Conservation (phyloP, 352 stramenopile species). For the Globisporangium canariense region DNA sequence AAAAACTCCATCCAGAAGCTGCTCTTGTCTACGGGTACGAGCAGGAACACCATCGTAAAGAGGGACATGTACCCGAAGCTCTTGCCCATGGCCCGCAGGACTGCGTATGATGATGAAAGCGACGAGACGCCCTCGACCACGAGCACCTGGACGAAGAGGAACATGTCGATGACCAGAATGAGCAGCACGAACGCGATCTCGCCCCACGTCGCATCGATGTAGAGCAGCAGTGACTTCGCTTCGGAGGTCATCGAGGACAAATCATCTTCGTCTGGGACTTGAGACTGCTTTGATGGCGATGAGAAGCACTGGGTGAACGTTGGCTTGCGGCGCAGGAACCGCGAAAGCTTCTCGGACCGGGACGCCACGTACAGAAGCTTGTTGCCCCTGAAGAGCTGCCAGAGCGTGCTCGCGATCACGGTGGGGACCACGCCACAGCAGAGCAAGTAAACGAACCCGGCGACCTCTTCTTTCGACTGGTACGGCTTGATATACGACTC, state of each 20-base stretch:
- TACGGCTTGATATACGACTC: conserved; percentile 18
- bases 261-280: neutral
- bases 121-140: conserved; percentile 5
- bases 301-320: conserved; percentile 7
- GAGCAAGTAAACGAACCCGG: conserved; percentile 24
- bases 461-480: conserved; percentile 20
- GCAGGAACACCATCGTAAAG: conserved; percentile 25
- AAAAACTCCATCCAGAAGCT: conserved; percentile 29
- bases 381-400: conserved; percentile 16
- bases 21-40: conserved; percentile 17
- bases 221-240: conserved; percentile 9
- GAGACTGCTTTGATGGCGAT: neutral
- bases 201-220: conserved; percentile 21
- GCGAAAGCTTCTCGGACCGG: neutral
- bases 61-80: conserved; percentile 27
- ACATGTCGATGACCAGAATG: conserved; percentile 9
- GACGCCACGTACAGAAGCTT: conserved; percentile 5
- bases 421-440: conserved; percentile 19
- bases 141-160: conserved; percentile 25
- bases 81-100: conserved; percentile 19
- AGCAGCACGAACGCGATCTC: conserved; percentile 25
- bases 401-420: conserved; percentile 11
- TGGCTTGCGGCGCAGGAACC: conserved; percentile 23
- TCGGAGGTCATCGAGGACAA: neutral
- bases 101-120: conserved; percentile 11